Conservation (phyloP, 2,329 filamentous ascomycete species). For the Fusarium multiceps region DNA sequence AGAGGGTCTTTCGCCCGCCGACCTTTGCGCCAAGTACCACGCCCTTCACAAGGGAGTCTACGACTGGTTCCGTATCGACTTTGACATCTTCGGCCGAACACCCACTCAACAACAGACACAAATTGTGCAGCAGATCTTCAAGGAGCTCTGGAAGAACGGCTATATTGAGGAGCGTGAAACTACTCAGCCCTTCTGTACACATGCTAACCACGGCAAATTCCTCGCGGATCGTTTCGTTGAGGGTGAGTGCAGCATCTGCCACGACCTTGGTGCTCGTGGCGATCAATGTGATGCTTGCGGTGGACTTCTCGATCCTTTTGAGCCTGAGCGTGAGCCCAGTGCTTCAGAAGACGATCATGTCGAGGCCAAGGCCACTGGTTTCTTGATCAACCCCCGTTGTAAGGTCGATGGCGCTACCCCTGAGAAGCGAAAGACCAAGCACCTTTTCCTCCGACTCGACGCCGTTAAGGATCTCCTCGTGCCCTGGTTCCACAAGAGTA, state of each 20-base stretch:
- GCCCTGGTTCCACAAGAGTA: conserved; percentile 80
- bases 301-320: conserved; percentile 75
- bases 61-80: conserved; percentile 94
- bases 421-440: conserved; percentile 84
- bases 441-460: conserved; percentile 89
- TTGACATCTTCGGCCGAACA: conserved; percentile 95
- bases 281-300: conserved; percentile 83
- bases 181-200: conserved; percentile 84
- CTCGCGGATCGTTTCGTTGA: conserved; percentile 89
- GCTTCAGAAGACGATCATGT: conserved; percentile 49
- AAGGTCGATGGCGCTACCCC: conserved; percentile 90
- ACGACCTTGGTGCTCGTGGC: conserved; percentile 76
- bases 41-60: conserved; percentile 90
- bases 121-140: conserved; percentile 93
- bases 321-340: conserved; percentile 59
- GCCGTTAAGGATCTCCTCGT: conserved; percentile 81
- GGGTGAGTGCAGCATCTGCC: conserved; percentile 80
- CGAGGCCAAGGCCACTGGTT: conserved; percentile 56
- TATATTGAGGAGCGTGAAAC: conserved; percentile 89
- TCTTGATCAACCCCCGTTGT: conserved; percentile 84
- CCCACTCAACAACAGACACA: conserved; percentile 89
- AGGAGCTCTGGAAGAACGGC: conserved; percentile 86
- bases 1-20: conserved; percentile 81
- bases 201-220: conserved; percentile 77
- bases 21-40: conserved; percentile 94